phyloP scores from a whole-genome alignment of 179 eudicot genomes.

The Silene coronaria region DNA sequence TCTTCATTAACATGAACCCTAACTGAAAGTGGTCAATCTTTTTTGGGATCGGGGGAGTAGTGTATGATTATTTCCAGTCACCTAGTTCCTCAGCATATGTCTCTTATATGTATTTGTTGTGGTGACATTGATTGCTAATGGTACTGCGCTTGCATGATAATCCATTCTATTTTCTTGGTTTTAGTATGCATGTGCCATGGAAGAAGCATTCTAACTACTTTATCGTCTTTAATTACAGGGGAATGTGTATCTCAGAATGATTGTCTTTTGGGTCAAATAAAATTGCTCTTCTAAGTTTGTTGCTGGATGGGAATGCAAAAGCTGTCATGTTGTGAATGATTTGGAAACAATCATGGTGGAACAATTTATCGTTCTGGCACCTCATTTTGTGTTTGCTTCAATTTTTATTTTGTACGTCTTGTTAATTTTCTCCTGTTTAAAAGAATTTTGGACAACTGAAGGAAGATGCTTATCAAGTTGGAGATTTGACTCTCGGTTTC shows the following conservation, averaged over 20 bases:
- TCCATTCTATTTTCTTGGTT: neutral
- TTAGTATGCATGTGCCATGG: neutral
- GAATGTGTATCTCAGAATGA: constrained; percentile 1
- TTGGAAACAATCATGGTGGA: neutral
- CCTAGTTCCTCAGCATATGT: too few relatives aligned
- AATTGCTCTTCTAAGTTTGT: neutral
- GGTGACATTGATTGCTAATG: neutral
- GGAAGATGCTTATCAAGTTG: neutral
- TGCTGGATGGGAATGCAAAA: constrained; percentile 1
- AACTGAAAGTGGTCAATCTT: too few relatives aligned
- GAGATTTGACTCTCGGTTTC: neutral
- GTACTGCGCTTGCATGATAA: neutral
- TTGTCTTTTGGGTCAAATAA: neutral
- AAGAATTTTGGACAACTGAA: neutral
- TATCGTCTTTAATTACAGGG: neutral
- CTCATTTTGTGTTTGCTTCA: neutral
- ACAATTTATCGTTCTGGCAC: neutral
- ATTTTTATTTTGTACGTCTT: neutral
- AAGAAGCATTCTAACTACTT: neutral
- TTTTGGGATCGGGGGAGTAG: too few relatives aligned
- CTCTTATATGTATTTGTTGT: neutral
- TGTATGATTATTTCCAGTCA: too few relatives aligned
- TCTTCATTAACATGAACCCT: too few relatives aligned
- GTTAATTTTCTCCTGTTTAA: neutral
- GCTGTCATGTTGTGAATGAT: neutral